These are phyloP conservation scores for Fusarium sublunatum DNA, from an alignment of 2,329 filamentous ascomycete genomes.

Conservation along the genomic window DNA sequence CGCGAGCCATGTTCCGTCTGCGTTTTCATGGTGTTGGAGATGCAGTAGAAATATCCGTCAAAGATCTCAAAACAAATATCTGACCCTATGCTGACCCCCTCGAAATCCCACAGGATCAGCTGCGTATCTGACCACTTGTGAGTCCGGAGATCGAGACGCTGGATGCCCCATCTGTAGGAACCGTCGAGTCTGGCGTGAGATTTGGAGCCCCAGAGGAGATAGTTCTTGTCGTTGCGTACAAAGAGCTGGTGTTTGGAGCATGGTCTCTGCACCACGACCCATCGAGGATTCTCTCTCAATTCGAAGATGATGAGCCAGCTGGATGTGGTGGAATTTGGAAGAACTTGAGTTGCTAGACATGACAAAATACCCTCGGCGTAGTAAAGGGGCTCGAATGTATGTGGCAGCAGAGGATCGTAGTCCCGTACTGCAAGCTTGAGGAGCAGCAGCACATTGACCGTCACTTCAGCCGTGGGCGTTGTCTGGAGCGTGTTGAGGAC, in stretches of 20 bases:
- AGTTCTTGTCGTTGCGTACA: slow-evolving; percentile 70
- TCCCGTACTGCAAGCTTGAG: slow-evolving; percentile 52
- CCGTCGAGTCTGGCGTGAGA: slow-evolving; percentile 64
- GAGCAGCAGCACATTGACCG: slow-evolving; percentile 63
- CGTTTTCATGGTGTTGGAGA: slow-evolving; percentile 73
- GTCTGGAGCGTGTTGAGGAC: slow-evolving; percentile 66
- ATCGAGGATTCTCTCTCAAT: slow-evolving; percentile 54
- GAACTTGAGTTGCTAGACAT: slow-evolving; percentile 63
- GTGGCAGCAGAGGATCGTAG: slow-evolving; percentile 51
- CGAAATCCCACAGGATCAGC: slow-evolving; percentile 67
- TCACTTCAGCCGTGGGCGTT: slow-evolving; percentile 62
- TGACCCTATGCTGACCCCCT: slow-evolving; percentile 72
- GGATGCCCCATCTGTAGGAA: slow-evolving; percentile 71
- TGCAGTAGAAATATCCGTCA: slow-evolving; percentile 72
- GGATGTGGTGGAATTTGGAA: slow-evolving; percentile 47
- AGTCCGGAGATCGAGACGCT: slow-evolving; percentile 60
- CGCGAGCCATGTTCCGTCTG: slow-evolving; percentile 73
- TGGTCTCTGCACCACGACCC: slow-evolving; percentile 58
- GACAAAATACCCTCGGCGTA: slow-evolving; percentile 68
- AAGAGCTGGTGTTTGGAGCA: slow-evolving; percentile 68
- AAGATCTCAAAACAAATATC: slow-evolving; percentile 79
- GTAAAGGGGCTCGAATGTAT: slow-evolving; percentile 66
- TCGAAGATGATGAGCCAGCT: slow-evolving; percentile 63
- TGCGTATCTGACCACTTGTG: slow-evolving; percentile 55
- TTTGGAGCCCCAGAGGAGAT: slow-evolving; percentile 75